Conservation (phyloP, 116 monocot species). For the Cymodocea nodosa region DNA sequence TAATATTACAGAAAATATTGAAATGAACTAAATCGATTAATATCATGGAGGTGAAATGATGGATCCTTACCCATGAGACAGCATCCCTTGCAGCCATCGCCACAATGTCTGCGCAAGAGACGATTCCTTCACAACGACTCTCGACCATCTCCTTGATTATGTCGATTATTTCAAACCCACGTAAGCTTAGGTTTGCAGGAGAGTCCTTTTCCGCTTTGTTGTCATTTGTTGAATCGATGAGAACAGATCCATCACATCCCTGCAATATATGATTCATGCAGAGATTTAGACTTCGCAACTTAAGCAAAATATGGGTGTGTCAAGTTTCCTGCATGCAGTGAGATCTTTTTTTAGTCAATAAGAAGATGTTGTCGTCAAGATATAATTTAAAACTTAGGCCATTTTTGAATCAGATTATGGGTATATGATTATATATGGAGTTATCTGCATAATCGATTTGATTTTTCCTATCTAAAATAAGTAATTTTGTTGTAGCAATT, state of each 20-base stretch:
- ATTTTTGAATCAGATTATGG: too few species aligned
- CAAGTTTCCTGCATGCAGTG: too few species aligned
- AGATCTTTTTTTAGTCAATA: too few species aligned
- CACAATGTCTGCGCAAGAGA: constrained; percentile 68
- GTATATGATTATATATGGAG: too few species aligned
- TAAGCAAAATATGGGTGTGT: not conserved
- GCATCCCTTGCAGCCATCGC: constrained; percentile 68
- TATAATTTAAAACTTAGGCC: too few species aligned
- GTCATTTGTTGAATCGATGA: constrained; percentile 48
- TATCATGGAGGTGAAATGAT: too few species aligned
- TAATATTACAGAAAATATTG: too few species aligned
- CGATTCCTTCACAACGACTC: constrained; percentile 38
- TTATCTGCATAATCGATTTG: too few species aligned
- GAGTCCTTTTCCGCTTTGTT: constrained; percentile 75
- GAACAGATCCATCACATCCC: constrained; percentile 79
- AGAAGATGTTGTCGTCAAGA: too few species aligned
- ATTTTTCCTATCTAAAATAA: too few species aligned
- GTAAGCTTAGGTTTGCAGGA: constrained; percentile 47
- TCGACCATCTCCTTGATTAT: constrained; percentile 36
- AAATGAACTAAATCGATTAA: too few species aligned
- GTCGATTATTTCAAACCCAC: constrained; percentile 74
- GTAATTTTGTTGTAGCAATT: too few species aligned
- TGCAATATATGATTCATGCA: constrained; percentile 8
- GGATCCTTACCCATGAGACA: constrained; percentile 32
- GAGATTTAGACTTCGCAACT: not conserved